Evolutionary conservation across 2,329 filamentous ascomycete genomes (phyloP), one percentile per base, ranked within the genome.

Genomic region (Paraconiothyrium sp.): DNA sequence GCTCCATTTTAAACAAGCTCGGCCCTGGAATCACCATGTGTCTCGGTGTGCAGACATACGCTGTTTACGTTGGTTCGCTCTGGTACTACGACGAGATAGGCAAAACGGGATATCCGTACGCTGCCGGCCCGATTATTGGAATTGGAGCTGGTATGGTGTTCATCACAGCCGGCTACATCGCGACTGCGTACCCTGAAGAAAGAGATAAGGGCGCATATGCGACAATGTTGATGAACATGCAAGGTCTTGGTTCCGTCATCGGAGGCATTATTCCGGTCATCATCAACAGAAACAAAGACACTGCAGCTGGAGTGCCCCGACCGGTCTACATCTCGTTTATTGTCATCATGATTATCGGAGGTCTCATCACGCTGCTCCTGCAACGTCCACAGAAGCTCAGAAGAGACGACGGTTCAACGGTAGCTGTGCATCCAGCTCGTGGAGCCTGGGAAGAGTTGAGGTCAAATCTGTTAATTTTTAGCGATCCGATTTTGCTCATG

Each of bases 121-220:
- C 71, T 14, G 63, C 72, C 13, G 73, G 72, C 2, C 69, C 70
- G 8, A 73, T 74, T 20, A 75, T 76, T 30, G 73, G 73, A 3
- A 75, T 76, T 52, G 71, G 72, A 20, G 73, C 73, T 16, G 73
- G 73, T 22, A 72, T 75, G 72, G 71, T 76, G 0, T 75, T 75
- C 50, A 73, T 75, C 54, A 74, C 72, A 16, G 71, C 71, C 2
- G 73, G 73, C 5, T 76, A 76, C 47, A 67, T 75, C 30, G 65
- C 70, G 2, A 76, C 71, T 6, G 71, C 68, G 8, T 76, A 76
- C 55, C 70, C 73, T 1, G 73, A 76, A 60, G 73, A 76, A 48
- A 68, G 59, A 35, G 72, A 75, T 14, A 73, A 73, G 56, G 72
- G 72, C 10, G 67, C 68, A 8, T 75, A 70, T 51, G 71, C 70